Evolutionary conservation across 1,139 yeast species (phyloP).

Genomic region (Suhomyces choctaworum): DNA sequence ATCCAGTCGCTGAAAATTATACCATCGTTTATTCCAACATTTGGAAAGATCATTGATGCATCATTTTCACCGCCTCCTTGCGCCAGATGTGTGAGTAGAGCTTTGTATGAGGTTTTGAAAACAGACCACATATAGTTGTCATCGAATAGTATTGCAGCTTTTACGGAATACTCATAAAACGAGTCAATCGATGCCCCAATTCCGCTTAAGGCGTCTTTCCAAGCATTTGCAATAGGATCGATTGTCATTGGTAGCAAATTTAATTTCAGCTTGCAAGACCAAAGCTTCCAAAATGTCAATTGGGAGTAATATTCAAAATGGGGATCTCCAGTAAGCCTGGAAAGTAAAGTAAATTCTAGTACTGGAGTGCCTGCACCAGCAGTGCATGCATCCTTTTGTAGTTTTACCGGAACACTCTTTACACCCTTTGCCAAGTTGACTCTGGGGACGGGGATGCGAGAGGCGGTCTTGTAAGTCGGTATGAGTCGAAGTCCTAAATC

Average conservation of each 20-base stretch:
- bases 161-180: slow-evolving; percentile 84
- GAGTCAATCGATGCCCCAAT: slow-evolving; percentile 95
- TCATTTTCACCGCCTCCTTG: slow-evolving; percentile 39
- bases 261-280: slow-evolving; percentile 64
- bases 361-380: slow-evolving; percentile 87
- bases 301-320: slow-evolving; percentile 65
- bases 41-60: slow-evolving; percentile 59
- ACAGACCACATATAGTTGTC: slow-evolving; percentile 61
- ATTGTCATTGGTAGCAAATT: slow-evolving; percentile 79
- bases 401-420: slow-evolving; percentile 36
- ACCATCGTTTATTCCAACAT: slow-evolving; percentile 59
- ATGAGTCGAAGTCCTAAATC: slow-evolving; percentile 69
- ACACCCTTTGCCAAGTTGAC: slow-evolving; percentile 61
- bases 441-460: slow-evolving; percentile 72
- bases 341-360: slow-evolving; percentile 73
- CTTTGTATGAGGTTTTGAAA: slow-evolving; percentile 59
- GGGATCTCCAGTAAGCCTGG: slow-evolving; percentile 70
- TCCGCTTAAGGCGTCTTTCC: slow-evolving; percentile 69
- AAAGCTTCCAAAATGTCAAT: slow-evolving; percentile 64
- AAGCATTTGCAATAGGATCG: slow-evolving; percentile 56
- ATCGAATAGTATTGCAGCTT: slow-evolving; percentile 70
- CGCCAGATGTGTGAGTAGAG: slow-evolving; percentile 54
- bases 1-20: slow-evolving; percentile 62
- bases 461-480: slow-evolving; percentile 61
- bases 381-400: slow-evolving; percentile 70